Evolutionary conservation across 495 filamentous ascomycete species (phyloP), one percentile per base, ranked within the genome.

Genomic region (Aspergillus asperescens): DNA sequence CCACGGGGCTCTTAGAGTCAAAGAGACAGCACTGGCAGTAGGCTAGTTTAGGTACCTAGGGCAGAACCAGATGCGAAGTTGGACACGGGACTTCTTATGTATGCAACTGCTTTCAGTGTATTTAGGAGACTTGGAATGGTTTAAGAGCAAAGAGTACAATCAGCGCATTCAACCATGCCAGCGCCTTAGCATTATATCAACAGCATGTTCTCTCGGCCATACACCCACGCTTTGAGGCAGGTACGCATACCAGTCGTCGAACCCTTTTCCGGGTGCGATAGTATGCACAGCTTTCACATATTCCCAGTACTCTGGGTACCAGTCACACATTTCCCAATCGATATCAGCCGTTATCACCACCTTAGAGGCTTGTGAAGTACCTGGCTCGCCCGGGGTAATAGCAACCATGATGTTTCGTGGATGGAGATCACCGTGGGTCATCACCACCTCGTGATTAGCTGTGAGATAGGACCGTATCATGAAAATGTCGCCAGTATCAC

Each of bases 81-180:
- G n/a, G n/a, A n/a, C n/a, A n/a, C n/a, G n/a, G n/a, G n/a, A n/a
- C n/a, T n/a, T n/a, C n/a, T n/a, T n/a, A n/a, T n/a, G n/a, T n/a
- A n/a, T n/a, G n/a, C n/a, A n/a, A n/a, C n/a, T n/a, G n/a, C n/a
- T n/a, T n/a, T n/a, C n/a, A n/a, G n/a, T n/a, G n/a, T n/a, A n/a
- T n/a, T n/a, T n/a, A n/a, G n/a, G n/a, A n/a, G n/a, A n/a, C n/a
- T n/a, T n/a, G n/a, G n/a, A n/a, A n/a, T n/a, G n/a, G n/a, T n/a
- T n/a, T n/a, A n/a, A n/a, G n/a, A n/a, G n/a, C n/a, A n/a, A n/a
- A n/a, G n/a, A n/a, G n/a, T n/a, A n/a, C n/a, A n/a, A n/a, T n/a
- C n/a, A n/a, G n/a, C n/a, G n/a, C n/a, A n/a, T n/a, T 40, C 18
- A 40, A 22, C 37, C 37, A 40, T 40, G 37, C 37, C 37, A 40